Evolutionary conservation across 1,139 yeast genomes (phyloP), one percentile per base, ranked within the genome.

Genomic region (Debaryomyces coudertii): DNA sequence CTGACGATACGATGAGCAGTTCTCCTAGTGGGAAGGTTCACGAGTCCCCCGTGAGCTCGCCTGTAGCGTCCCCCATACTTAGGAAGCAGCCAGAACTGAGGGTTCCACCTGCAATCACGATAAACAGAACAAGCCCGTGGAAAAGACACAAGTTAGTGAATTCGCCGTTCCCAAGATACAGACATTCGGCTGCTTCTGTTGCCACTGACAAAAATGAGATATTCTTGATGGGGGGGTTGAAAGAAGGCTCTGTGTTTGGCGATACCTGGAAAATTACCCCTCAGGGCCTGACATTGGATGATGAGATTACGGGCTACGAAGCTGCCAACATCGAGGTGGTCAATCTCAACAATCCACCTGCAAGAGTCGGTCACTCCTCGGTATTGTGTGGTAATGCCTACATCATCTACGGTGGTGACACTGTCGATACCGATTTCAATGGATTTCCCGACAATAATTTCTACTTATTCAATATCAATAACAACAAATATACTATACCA

Each of bases 401-500:
- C 60, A 90, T 93, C 41, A 83, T 93, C 18, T 93, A 89, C 68
- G 99, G 98, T 38, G 99, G 99, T 57, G 99, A 93, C 62, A 93
- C 98, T 1, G 88, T 84, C 44, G 90, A 87, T 56, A 87, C 93
- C 28, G 90, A 87, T 55, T 81, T 81, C 50, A 83, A 82, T 51
- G 92, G 90, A 3, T 80, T 85, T 53, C 90, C 95, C 57, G 97
- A 92, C 65, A 90, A 92, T 63, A 86, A 85, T 60, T 74, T 93
- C 50, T 93, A 93, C 65, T 78, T 93, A 60, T 87, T 93, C 69
- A 93, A 93, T 71, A 87, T 93, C 58, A 87, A 90, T 58, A 88
- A 96, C 42, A 77, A 83, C 59, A 90, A 90, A 65, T 92, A 96
- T 88, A 90, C 97, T 4, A 82, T 89, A 20, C 96, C 97, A 15